Base-by-base conservation (phyloP, 169 alveolate genomes). In the Plasmodium cynomolgi region DNA sequence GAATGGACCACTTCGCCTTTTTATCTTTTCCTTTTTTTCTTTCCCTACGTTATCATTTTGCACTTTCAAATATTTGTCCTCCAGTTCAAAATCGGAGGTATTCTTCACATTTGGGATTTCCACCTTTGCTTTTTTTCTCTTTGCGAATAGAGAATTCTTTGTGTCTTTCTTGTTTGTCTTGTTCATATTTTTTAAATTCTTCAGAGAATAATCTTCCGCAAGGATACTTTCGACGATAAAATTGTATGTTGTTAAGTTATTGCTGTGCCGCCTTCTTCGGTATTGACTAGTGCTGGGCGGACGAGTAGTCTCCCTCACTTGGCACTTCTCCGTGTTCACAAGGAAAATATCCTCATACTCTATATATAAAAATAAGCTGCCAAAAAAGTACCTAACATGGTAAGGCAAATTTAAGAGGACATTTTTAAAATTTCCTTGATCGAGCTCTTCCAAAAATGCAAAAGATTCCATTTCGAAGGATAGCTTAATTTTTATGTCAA, bases 111-210 rank as follows among this genome's bases (percentile, higher is more conserved):
- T 80, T 80, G 34, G 83, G 23, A 44, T 77, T 26, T 77, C 34
- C 20, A 33, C 84, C 37, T 88, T 88, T 9, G 72, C 29, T 41
- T 88, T 88, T 54, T 88, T 88, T 15, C 94, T 29, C 37, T 81
- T 81, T 13, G 94, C 94, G 72, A 88, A 88, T 29, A 88, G 73
- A 15, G 94, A 88, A 88, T 88, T 80, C 54, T 88, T 88, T 58
- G 83, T 81, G 2, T 88, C 90, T 34, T 58, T 79, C 50, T 88
- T 88, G n/a, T 88, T 80, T 29, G 71, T 80, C 62, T 85, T 85
- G 31, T 33, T 75, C 62, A 85, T 29, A 44, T 71, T 88, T 68
- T 88, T 88, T 37, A 88, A 79, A 80, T 88, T 73, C 73, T 54
- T 77, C 71, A 88, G 54, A 20, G 94, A 88, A 68, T 68, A 20